These are phyloP conservation scores for Zopfochytrium polystomum DNA, from an alignment of 371 early-diverging fungal species.

Conservation along the genomic window DNA sequence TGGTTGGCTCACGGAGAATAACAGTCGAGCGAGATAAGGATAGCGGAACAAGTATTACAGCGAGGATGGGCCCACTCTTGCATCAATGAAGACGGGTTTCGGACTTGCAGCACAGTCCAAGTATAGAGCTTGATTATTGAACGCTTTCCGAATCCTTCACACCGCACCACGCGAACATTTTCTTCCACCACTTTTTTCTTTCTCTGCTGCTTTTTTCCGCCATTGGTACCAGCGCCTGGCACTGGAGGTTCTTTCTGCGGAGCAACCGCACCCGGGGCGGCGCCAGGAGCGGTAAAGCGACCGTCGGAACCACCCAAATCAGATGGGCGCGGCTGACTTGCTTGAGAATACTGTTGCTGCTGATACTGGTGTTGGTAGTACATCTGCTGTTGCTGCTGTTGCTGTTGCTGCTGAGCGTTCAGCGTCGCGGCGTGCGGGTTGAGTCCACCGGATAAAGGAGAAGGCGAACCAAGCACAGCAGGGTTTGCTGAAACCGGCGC, in stretches of 20 bases:
- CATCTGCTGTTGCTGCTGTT: constrained; percentile 1
- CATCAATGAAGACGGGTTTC: too few relatives aligned
- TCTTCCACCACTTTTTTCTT: constrained; percentile 25
- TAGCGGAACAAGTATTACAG: too few relatives aligned
- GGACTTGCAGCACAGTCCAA: too few relatives aligned
- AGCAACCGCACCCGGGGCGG: not conserved
- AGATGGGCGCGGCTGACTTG: not conserved
- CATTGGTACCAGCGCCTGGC: not conserved
- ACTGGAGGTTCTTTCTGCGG: too few relatives aligned
- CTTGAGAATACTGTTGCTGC: not conserved
- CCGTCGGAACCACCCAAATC: not conserved
- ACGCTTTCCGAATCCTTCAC: too few relatives aligned
- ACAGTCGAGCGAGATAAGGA: too few relatives aligned
- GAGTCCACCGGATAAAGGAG: not conserved
- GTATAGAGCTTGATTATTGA: too few relatives aligned
- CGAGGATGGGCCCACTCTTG: too few relatives aligned
- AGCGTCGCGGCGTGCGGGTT: not conserved
- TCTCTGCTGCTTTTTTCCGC: not conserved
- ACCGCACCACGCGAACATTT: too few relatives aligned
- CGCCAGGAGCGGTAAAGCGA: constrained; percentile 6
- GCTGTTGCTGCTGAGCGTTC: not conserved
- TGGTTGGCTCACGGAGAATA: too few relatives aligned
- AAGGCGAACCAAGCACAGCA: constrained; percentile 4
- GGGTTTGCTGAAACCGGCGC: not conserved
- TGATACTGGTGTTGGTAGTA: not conserved